phyloP scores from a whole-genome alignment of 805 yeast genomes.

The Scheffersomyces amazonensis region DNA sequence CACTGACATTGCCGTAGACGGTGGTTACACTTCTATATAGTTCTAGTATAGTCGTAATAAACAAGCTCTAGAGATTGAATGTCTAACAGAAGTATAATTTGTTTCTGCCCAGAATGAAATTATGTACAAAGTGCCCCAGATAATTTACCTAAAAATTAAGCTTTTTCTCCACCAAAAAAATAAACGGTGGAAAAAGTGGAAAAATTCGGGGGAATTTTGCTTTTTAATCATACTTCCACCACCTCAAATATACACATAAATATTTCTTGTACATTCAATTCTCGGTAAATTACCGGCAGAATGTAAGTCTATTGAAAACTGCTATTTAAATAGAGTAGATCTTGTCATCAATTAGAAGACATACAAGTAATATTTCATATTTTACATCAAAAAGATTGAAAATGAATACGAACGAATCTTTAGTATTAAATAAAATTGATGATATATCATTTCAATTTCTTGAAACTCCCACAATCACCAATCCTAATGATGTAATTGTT shows the following conservation, averaged over 20 bases:
- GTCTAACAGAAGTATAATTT: background rate
- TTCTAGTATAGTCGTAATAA: background rate
- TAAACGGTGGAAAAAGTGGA: background rate
- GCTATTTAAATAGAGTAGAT: background rate
- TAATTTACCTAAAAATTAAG: too few species aligned
- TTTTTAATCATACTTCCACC: too few species aligned
- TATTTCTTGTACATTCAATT: background rate
- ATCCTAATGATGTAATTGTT: slow-evolving; percentile 18
- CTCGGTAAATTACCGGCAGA: background rate
- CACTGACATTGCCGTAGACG: slow-evolving; percentile 70
- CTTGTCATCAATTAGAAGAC: background rate
- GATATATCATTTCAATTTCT: background rate
- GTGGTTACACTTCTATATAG: slow-evolving; percentile 55
- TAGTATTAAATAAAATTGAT: slow-evolving; percentile 1
- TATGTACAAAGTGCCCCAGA: background rate
- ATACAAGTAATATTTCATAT: background rate
- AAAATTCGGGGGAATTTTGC: background rate
- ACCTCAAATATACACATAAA: background rate
- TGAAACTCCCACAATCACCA: background rate
- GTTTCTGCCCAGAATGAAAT: background rate
- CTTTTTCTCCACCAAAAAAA: background rate
- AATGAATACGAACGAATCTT: background rate
- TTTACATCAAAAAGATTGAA: background rate
- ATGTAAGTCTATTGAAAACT: background rate
- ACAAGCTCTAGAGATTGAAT: too few species aligned